Evolutionary conservation across 2,329 filamentous ascomycete genomes (phyloP).

Genomic region (Fusarium tanahbumbuense): DNA sequence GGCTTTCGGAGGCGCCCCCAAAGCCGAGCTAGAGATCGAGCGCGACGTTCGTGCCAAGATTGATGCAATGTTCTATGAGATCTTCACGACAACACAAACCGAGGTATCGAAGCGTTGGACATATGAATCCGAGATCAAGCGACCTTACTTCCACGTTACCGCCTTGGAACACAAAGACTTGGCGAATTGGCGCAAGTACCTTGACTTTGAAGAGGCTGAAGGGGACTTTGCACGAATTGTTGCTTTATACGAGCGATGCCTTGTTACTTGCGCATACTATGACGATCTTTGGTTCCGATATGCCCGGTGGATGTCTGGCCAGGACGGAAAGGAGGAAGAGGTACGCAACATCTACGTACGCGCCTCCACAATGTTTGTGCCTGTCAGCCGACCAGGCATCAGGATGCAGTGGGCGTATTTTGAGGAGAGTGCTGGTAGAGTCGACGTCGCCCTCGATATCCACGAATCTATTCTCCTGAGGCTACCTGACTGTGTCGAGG

Average conservation of each 20-base stretch:
- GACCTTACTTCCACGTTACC: constrained; percentile 96
- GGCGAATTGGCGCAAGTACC: constrained; percentile 92
- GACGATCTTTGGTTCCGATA: constrained; percentile 99
- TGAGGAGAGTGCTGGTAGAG: constrained; percentile 84
- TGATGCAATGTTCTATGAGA: constrained; percentile 82
- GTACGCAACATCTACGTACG: constrained; percentile 92
- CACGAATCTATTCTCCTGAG: constrained; percentile 81
- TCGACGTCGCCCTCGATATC: constrained; percentile 84
- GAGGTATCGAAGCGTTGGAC: constrained; percentile 95
- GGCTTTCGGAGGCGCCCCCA: constrained; percentile 63
- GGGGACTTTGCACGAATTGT: constrained; percentile 79
- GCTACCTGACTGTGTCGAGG: constrained; percentile 86
- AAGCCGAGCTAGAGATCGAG: constrained; percentile 82
- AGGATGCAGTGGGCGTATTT: constrained; percentile 94
- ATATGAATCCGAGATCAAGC: constrained; percentile 93
- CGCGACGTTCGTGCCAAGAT: constrained; percentile 83
- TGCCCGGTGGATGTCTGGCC: constrained; percentile 89
- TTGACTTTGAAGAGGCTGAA: constrained; percentile 93
- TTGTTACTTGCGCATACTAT: constrained; percentile 93
- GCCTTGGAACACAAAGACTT: constrained; percentile 89
- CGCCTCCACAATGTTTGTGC: constrained; percentile 85
- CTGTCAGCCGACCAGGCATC: constrained; percentile 84
- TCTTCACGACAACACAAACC: constrained; percentile 82
- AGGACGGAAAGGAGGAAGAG: constrained; percentile 85
- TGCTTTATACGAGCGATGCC: constrained; percentile 92